Evolutionary conservation across 495 filamentous ascomycete species (phyloP).

Genomic region (Terfezia boudieri): DNA sequence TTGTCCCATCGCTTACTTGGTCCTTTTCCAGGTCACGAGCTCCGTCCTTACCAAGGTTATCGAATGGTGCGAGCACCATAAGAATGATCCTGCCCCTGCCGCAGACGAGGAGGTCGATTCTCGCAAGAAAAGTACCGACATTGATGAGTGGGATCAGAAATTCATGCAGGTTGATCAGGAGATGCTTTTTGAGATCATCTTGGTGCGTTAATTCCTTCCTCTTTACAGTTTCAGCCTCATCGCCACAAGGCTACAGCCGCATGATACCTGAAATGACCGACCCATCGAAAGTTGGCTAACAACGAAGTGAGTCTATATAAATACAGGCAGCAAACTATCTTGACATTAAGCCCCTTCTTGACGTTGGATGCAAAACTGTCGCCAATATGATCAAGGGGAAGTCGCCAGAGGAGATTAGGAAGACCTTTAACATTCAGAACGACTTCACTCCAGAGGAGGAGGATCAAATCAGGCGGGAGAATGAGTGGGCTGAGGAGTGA

Average conservation of each 20-base stretch:
- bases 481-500: slow-evolving; percentile 62
- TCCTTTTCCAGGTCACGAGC: slow-evolving; percentile 52
- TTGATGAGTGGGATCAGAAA: slow-evolving; percentile 99
- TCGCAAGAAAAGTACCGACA: slow-evolving; percentile 94
- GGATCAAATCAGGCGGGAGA: slow-evolving; percentile 63
- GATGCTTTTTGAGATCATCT: slow-evolving; percentile 98
- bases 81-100: slow-evolving; percentile 51
- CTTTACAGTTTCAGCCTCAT: too few species aligned
- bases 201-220: slow-evolving; percentile 36
- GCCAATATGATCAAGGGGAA: slow-evolving; percentile 81
- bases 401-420: slow-evolving; percentile 58
- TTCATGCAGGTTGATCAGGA: slow-evolving; percentile 99
- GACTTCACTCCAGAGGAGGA: slow-evolving; percentile 68
- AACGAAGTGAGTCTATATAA: not conserved
- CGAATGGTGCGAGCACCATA: slow-evolving; percentile 94
- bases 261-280: too few species aligned
- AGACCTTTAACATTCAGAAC: slow-evolving; percentile 68
- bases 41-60: slow-evolving; percentile 83
- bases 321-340: slow-evolving; percentile 49
- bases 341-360: slow-evolving; percentile 61
- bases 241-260: too few species aligned
- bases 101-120: slow-evolving; percentile 78
- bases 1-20: not conserved
- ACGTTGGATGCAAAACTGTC: slow-evolving; percentile 67
- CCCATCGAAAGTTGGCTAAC: too few species aligned